These are phyloP conservation scores for Dactylellina parvicollis DNA, from an alignment of 2,329 filamentous ascomycete species.

Conservation along the genomic window DNA sequence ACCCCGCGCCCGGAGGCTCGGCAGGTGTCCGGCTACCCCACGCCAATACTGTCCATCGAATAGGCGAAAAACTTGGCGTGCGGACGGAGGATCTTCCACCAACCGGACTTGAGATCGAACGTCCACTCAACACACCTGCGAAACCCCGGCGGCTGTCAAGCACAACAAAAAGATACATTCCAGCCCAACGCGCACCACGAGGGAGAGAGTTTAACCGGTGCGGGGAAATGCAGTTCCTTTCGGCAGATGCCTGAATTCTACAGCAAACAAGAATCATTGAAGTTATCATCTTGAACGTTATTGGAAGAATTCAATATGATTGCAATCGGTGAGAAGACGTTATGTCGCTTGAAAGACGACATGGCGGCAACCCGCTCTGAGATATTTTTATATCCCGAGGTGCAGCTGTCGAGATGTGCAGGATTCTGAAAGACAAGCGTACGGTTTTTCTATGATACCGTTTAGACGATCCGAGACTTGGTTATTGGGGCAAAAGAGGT, in stretches of 20 bases:
- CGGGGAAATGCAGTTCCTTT: constrained; percentile 44
- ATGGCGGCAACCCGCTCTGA: neutral
- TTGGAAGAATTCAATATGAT: constrained; percentile 2
- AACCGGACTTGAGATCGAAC: constrained; percentile 38
- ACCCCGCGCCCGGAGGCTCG: constrained; percentile 53
- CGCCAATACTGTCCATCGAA: constrained; percentile 20
- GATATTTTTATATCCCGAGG: neutral
- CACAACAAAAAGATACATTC: neutral
- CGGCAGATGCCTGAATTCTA: constrained; percentile 1
- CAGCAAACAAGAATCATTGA: neutral
- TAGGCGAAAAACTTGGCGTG: constrained; percentile 37
- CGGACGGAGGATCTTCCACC: constrained; percentile 45
- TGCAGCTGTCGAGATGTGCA: neutral
- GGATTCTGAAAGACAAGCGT: neutral
- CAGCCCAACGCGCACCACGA: neutral
- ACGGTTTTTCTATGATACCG: constrained; percentile 4
- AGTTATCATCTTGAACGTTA: neutral
- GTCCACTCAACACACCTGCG: constrained; percentile 17
- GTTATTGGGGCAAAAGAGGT: neutral
- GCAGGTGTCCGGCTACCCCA: constrained; percentile 45
- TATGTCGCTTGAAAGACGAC: neutral
- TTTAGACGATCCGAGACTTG: constrained; percentile 8
- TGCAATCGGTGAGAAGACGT: neutral
- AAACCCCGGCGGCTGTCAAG: constrained; percentile 43
- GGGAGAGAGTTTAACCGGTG: constrained; percentile 47